Evolutionary conservation across 2,329 filamentous ascomycete species (phyloP), one percentile per base, ranked within the genome.

Genomic region (Clonostachys byssicola): DNA sequence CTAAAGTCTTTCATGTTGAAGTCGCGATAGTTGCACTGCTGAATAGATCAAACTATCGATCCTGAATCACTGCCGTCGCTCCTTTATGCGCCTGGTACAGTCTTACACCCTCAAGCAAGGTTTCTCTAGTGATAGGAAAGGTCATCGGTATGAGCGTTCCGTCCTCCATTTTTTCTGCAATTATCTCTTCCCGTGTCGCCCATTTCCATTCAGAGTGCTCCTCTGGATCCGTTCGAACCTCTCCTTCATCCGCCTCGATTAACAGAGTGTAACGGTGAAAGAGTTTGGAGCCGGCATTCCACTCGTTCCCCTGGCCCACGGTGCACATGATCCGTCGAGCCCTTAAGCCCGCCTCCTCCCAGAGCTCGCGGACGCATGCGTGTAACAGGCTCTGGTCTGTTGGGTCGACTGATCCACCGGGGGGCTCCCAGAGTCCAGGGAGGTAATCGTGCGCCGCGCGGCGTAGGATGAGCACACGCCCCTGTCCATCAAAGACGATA

Each of bases 391-490:
- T 70, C 5, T 49, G 35, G 50, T 77, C 74, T 1, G 59, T 56
- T 0, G 56, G 45, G 41, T 78, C 75, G 39, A 67, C 67, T 1
- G 61, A 68, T 16, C 75, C 75, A 17, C 75, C 75, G 2, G 75
- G 75, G 1, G 66, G 50, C 49, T 78, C 75, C 75, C 75, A 78
- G 5, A 52, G 58, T 46, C 66, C 57, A 4, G 74, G 73, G 58
- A 69, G 66, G 45, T 58, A 70, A 56, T 75, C 73, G 51, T 65
- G 58, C 8, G 64, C 51, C 30, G 71, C 67, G 55, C 74, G 71
- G 55, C 74, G 73, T 6, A 77, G 53, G 17, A 77, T 66, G 3
- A 76, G 68, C 42, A 76, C 56, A 40, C 61, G 60, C 46, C 56
- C 48, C n/a, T 39, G 6, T 52, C 8, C 2, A 20, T 42, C 40